A percentile compares a stretch with the other conserved stretches of the same genome.
Conservation (phyloP, 2,329 filamentous ascomycete species). For the Grosmannia serpens region DNA sequence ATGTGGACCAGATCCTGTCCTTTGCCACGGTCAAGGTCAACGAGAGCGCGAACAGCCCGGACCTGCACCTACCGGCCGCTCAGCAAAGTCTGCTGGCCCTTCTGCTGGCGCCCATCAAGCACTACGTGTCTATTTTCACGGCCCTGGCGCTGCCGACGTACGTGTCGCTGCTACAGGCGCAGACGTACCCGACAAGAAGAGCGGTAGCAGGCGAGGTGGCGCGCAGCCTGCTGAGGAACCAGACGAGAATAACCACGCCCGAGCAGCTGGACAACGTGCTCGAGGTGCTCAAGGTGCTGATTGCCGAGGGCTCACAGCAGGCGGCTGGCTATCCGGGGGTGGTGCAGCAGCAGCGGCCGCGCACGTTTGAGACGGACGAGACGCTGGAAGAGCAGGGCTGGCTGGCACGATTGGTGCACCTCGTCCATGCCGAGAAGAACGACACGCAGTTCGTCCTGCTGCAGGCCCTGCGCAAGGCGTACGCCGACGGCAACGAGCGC, state of each 20-base stretch:
- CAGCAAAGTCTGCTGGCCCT: constrained; percentile 85
- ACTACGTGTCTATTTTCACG: constrained; percentile 93
- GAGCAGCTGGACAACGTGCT: constrained; percentile 80
- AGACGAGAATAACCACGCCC: constrained; percentile 65
- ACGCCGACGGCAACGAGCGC: constrained; percentile 83
- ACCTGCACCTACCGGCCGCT: constrained; percentile 75
- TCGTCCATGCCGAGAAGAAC: constrained; percentile 74
- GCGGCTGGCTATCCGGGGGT: constrained; percentile 76
- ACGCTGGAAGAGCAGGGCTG: constrained; percentile 97
- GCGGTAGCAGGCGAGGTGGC: constrained; percentile 85
- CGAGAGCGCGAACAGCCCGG: constrained; percentile 88
- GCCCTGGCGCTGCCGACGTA: constrained; percentile 86
- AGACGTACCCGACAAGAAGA: constrained; percentile 84
- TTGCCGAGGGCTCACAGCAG: constrained; percentile 81
- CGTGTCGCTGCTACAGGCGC: constrained; percentile 76
- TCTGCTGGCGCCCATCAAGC: constrained; percentile 79
- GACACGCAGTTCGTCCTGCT: constrained; percentile 91
- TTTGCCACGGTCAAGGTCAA: constrained; percentile 79
- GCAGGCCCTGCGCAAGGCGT: constrained; percentile 77
- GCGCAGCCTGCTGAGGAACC: constrained; percentile 68
- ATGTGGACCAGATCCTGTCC: constrained; percentile 85
- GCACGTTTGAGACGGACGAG: constrained; percentile 79
- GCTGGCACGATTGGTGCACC: constrained; percentile 84
- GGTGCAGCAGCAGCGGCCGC: constrained; percentile 56
- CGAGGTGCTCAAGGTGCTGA: constrained; percentile 78